Base-by-base conservation (phyloP, 768 basidiomycete species). In the Leucocoprinus leucothites region DNA sequence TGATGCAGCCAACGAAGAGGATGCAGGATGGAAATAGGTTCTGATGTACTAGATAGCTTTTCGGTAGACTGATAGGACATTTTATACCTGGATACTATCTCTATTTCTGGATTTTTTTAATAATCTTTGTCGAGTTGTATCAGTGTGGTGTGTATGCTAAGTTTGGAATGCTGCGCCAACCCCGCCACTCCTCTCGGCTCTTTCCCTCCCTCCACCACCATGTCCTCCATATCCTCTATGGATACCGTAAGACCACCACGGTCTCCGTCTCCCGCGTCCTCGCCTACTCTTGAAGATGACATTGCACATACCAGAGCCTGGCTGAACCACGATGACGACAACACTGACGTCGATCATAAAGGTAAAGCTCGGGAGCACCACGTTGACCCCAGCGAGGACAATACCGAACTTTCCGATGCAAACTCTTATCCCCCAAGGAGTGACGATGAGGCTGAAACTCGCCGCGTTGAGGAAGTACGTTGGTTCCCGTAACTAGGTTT, bases 401-500 rank as follows among this genome's bases (percentile, higher is more conserved):
- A 61, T 25, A 46, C 60, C 9, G 61, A 51, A n/a, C 48, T 51
- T 31, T 51, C 36, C 18, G 61, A 56, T 53, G 58, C 56, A 24
- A 48, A 49, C 18, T 68, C 71, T 22, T 91, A 91, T 62, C 88
- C 90, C 1, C 90, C 90, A 2, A 78, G 67, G 38, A 82, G 72
- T 40, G 85, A 90, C 58, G 85, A 84, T 18, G 78, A 78, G 28
- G 78, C 78, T 41, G 91, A 91, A 60, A 82, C 87, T 25, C 79
- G 82, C 56, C 75, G 82, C 53, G 74, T 92, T 18, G 78, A 85
- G 72, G 88, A 91, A 83, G 91, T 87, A 68, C 49, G 65, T 63
- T 57, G 28, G 21, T 5, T 25, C 24, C 25, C 28, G 6, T 24
- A 9, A 9, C 16, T 21, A 4, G 18, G 41, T 36, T 18, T 53